A percentile compares a stretch with the other conserved stretches of the same genome.
phyloP scores from a whole-genome alignment of 176 grass and related monocot genomes.

The Neostapfia colusana region DNA sequence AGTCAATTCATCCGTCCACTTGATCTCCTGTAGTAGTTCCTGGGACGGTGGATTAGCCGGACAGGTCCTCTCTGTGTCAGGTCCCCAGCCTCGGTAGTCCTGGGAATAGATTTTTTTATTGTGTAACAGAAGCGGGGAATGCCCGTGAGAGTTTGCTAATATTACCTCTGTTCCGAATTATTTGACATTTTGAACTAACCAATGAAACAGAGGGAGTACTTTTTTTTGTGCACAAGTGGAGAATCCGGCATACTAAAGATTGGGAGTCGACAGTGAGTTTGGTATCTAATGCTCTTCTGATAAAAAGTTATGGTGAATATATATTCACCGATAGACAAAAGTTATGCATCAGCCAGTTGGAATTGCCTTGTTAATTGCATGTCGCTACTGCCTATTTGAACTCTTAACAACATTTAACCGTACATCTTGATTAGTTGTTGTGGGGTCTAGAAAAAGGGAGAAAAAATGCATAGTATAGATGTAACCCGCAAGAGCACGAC shows the following conservation, averaged over 20 bases:
- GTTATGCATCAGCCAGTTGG: background rate
- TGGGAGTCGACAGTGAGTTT: background rate
- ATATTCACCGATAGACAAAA: background rate
- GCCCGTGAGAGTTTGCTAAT: background rate
- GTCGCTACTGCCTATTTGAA: too few relatives aligned
- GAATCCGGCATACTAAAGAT: background rate
- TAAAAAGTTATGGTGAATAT: background rate
- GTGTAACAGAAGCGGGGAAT: background rate
- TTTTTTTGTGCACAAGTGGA: conserved; percentile 9
- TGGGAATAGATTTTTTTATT: background rate
- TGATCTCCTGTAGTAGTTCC: too few relatives aligned
- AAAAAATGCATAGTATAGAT: too few relatives aligned
- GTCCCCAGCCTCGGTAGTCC: background rate
- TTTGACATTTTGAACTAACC: too few relatives aligned
- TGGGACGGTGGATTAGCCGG: too few relatives aligned
- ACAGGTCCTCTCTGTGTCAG: background rate
- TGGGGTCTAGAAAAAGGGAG: too few relatives aligned
- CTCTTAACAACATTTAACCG: too few relatives aligned
- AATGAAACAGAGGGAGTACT: too few relatives aligned
- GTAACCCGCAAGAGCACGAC: background rate
- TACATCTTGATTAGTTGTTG: too few relatives aligned
- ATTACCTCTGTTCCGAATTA: too few relatives aligned
- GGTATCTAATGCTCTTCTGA: background rate
- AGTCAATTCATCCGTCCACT: background rate
- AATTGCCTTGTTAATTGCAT: too few relatives aligned